Conservation (phyloP, 805 yeast genomes). For the Myxozyma mucilagina region DNA sequence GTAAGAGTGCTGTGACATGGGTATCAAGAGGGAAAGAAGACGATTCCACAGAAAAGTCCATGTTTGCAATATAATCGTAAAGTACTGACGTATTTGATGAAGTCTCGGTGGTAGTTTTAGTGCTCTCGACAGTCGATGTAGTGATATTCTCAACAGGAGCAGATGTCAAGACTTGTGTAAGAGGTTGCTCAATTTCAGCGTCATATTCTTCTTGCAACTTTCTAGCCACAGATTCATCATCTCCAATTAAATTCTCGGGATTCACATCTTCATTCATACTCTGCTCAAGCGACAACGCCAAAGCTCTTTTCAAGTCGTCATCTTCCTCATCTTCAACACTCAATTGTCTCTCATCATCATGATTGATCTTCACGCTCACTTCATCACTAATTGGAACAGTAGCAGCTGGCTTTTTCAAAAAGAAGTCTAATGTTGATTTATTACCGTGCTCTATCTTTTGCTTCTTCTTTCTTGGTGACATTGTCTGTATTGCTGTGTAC, state of each 20-base stretch:
- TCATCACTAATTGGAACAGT: background rate
- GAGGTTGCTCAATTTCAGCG: slow-evolving; percentile 10
- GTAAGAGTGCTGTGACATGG: background rate
- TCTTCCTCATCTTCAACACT: too few species aligned
- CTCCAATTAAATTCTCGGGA: background rate
- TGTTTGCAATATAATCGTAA: background rate
- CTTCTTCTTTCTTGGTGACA: slow-evolving; percentile 8
- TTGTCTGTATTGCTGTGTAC: background rate
- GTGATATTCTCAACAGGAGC: background rate
- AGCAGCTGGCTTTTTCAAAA: background rate
- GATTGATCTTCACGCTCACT: background rate
- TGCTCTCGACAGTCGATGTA: background rate
- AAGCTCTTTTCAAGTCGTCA: background rate
- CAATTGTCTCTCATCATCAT: too few species aligned
- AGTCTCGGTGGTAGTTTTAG: background rate
- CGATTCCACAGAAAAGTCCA: slow-evolving; percentile 5
- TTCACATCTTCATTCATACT: background rate
- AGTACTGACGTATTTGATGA: background rate
- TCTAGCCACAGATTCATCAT: slow-evolving; percentile 30
- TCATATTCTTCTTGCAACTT: slow-evolving; percentile 30
- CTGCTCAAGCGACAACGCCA: background rate
- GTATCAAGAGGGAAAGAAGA: background rate
- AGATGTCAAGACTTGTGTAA: background rate
- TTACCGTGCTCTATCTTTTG: background rate
- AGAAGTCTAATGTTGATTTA: slow-evolving; percentile 16